Percentiles rank a stretch among this genome's conserved stretches.
These are phyloP conservation scores for Xylaria digitata DNA, from an alignment of 2,329 filamentous ascomycete genomes.

Conservation along the genomic window DNA sequence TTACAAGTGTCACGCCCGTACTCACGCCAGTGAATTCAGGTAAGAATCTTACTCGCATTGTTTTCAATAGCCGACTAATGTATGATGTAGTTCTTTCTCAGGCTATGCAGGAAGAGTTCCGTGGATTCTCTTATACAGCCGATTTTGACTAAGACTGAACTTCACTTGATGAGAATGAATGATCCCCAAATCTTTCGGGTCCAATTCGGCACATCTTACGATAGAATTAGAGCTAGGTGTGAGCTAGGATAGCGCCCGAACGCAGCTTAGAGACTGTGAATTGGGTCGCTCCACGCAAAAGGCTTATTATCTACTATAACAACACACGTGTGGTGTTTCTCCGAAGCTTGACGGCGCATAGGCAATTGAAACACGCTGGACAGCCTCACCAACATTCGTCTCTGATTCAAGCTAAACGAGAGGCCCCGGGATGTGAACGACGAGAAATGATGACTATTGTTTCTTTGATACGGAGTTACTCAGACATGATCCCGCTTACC, in stretches of 20 bases:
- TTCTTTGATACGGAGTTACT: background rate
- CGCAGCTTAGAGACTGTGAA: conserved; percentile 16
- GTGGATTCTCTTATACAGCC: conserved; percentile 96
- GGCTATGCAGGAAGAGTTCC: conserved; percentile 99
- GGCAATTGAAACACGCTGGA: background rate
- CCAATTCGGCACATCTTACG: background rate
- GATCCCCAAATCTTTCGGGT: conserved; percentile 11
- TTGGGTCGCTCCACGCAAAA: conserved; percentile 10
- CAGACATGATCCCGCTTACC: background rate
- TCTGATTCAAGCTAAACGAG: conserved; percentile 6
- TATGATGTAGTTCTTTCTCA: conserved; percentile 83
- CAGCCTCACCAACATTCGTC: conserved; percentile 11
- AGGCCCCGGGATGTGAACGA: background rate
- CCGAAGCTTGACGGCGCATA: background rate
- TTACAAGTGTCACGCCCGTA: conserved; percentile 97
- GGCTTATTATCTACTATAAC: conserved; percentile 13
- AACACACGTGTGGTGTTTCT: background rate
- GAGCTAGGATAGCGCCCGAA: background rate
- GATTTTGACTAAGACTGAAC: conserved; percentile 75
- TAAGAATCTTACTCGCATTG: conserved; percentile 63
- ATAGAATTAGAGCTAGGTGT: conserved; percentile 27
- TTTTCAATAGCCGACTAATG: conserved; percentile 42
- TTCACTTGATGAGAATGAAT: conserved; percentile 4
- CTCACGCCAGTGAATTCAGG: conserved; percentile 96
- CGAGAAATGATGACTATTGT: background rate